A percentile compares a stretch with the other conserved stretches of the same genome.
Evolutionary conservation across 257 asterid genomes (phyloP).

Genomic region (Salvia splendens): DNA sequence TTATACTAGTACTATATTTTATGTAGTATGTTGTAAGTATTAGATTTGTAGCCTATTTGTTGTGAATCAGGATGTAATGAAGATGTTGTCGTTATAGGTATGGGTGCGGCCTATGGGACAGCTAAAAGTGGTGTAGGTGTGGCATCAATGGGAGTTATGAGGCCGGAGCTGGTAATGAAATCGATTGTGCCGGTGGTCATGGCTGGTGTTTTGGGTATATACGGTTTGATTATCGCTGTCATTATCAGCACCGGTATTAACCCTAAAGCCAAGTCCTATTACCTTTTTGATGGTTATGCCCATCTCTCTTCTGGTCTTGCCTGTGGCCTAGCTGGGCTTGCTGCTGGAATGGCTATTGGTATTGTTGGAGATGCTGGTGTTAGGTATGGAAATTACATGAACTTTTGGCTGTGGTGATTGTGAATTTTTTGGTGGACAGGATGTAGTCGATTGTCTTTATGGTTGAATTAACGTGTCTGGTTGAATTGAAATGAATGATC

Average conservation of each 20-base stretch:
- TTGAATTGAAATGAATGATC: background rate
- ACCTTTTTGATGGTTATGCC: slow-evolving; percentile 84
- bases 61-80: background rate
- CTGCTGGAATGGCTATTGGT: slow-evolving; percentile 93
- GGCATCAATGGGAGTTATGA: slow-evolving; percentile 93
- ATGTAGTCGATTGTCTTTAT: slow-evolving; percentile 4
- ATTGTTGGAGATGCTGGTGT: slow-evolving; percentile 94
- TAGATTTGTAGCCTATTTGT: background rate
- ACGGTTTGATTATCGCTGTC: slow-evolving; percentile 84
- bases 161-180: slow-evolving; percentile 90
- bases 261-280: slow-evolving; percentile 80
- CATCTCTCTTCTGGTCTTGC: slow-evolving; percentile 86
- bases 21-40: too few relatives aligned
- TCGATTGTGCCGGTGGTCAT: slow-evolving; percentile 91
- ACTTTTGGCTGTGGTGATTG: background rate
- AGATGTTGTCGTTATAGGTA: slow-evolving; percentile 47
- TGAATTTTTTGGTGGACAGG: slow-evolving; percentile 2
- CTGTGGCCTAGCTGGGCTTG: slow-evolving; percentile 89
- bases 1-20: too few relatives aligned
- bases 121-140: slow-evolving; percentile 94
- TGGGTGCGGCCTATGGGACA: slow-evolving; percentile 93
- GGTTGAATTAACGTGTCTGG: background rate
- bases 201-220: slow-evolving; percentile 97
- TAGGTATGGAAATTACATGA: slow-evolving; percentile 45
- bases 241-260: slow-evolving; percentile 85